Evolutionary conservation across 2,329 filamentous ascomycete genomes (phyloP), one percentile per base, ranked within the genome.

Genomic region (Macrophomina pseudophaseolina): DNA sequence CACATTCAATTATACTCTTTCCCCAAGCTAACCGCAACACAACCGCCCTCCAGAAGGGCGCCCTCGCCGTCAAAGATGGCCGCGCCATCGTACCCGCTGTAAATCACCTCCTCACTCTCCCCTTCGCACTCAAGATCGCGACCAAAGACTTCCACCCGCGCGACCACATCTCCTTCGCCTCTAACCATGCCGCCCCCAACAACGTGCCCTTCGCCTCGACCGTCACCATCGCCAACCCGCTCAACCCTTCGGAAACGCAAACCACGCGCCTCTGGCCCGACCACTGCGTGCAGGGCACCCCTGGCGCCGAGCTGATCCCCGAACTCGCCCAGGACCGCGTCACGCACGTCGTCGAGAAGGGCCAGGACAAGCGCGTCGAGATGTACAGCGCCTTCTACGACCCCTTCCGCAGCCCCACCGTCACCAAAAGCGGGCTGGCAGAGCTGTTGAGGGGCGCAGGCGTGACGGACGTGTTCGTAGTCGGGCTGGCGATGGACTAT

Each of bases 71-170:
- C n/a, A 75, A 87, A 65, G 81, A 85, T 59, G 95, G 90, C 70
- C 90, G 92, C 70, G 81, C 86, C 69, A 89, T 97, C 68, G 85
- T 90, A 8, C 84, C 88, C 2, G 70, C 85, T 18, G 85, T 98
- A 80, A 97, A 97, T 82, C 71, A 80, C 58, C 88, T 98, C 53
- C 87, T 98, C 66, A 71, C 79, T 4, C 83, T 90, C 30, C 89
- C 91, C 54, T 96, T 97, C 75, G 79, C 82, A 46, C 77, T 91
- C 73, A 92, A 90, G 71, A 82, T 98, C 70, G 93, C 92, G 52
- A 97, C 94, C n/a, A 90, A 93, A 76, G 95, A 99, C 86, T 96
- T 88, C 84, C 95, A 99, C 76, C 95, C 95, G 0, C 71, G 73
- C 2, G 80, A 90, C 74, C 94, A 98, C 83, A 84, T 97, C 77